phyloP scores from a whole-genome alignment of 371 early-diverging fungal species.

The Mucor velutinosus region DNA sequence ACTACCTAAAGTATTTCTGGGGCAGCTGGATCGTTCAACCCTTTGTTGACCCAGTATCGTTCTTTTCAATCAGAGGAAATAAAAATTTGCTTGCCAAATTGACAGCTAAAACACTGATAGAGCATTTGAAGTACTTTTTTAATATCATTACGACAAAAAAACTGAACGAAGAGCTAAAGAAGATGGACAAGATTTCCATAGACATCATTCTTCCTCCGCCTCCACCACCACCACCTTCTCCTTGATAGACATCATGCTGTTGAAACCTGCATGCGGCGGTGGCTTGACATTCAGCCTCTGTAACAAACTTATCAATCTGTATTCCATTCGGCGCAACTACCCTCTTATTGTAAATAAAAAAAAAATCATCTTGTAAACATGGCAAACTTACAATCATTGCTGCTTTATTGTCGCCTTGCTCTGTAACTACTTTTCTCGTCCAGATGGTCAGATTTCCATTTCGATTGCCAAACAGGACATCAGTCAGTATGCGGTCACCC shows the following conservation, averaged over 20 bases:
- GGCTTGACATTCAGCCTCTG: slow-evolving; percentile 32
- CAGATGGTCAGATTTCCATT: slow-evolving; percentile 77
- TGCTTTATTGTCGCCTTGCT: slow-evolving; percentile 76
- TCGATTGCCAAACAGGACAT: slow-evolving; percentile 83
- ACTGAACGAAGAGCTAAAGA: not conserved
- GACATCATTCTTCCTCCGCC: not conserved
- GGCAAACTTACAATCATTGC: slow-evolving; percentile 59
- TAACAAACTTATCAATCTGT: slow-evolving; percentile 38
- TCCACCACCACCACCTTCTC: not conserved
- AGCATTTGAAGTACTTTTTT: slow-evolving; percentile 4
- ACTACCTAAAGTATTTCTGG: not conserved
- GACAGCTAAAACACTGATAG: not conserved
- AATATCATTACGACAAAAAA: not conserved
- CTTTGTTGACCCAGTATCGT: not conserved
- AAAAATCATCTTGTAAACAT: not conserved
- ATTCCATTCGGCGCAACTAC: slow-evolving; percentile 58
- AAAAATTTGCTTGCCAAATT: slow-evolving; percentile 2
- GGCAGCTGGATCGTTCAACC: not conserved
- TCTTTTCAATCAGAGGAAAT: slow-evolving; percentile 4
- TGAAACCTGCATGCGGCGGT: slow-evolving; percentile 28
- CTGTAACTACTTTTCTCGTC: slow-evolving; percentile 70
- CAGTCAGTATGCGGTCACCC: slow-evolving; percentile 91
- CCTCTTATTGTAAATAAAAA: not conserved
- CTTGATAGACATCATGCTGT: not conserved
- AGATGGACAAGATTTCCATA: not conserved